These are phyloP conservation scores for Tolypocladium nubicola DNA, from an alignment of 2,329 filamentous ascomycete genomes.

Conservation along the genomic window DNA sequence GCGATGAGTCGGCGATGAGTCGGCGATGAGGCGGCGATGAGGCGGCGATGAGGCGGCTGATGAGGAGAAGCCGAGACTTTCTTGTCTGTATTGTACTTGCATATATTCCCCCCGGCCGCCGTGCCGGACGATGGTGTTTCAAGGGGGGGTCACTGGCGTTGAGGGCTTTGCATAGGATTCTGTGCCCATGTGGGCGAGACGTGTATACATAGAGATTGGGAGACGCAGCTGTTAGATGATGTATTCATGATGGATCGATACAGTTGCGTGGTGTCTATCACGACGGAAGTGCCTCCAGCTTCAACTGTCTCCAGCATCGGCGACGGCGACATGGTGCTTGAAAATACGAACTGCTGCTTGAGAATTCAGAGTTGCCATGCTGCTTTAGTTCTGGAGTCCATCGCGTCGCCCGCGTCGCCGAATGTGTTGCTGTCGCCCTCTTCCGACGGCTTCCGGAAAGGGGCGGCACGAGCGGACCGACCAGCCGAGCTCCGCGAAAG, in stretches of 20 bases:
- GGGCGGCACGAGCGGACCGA: neutral
- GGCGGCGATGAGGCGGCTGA: too few relatives aligned
- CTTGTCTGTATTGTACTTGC: neutral
- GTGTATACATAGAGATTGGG: neutral
- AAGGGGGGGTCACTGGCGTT: neutral
- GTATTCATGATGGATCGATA: neutral
- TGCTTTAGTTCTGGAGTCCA: neutral
- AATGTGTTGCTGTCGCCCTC: neutral
- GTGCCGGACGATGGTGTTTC: neutral
- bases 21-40: too few relatives aligned
- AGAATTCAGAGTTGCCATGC: neutral
- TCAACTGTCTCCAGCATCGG: neutral
- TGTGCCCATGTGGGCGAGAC: neutral
- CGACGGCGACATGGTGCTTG: neutral
- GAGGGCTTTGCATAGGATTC: neutral
- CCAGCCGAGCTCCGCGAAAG: neutral
- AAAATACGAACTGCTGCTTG: neutral
- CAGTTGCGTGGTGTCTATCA: too few relatives aligned
- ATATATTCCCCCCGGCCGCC: neutral
- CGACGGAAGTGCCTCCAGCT: neutral
- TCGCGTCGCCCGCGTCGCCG: neutral
- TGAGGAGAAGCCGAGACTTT: neutral
- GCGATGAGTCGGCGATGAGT: conserved; percentile 13
- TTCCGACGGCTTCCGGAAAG: neutral
- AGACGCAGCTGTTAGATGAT: neutral